Base-by-base conservation (phyloP, 2,329 filamentous ascomycete genomes). In the Lasiodiplodia sp. region DNA sequence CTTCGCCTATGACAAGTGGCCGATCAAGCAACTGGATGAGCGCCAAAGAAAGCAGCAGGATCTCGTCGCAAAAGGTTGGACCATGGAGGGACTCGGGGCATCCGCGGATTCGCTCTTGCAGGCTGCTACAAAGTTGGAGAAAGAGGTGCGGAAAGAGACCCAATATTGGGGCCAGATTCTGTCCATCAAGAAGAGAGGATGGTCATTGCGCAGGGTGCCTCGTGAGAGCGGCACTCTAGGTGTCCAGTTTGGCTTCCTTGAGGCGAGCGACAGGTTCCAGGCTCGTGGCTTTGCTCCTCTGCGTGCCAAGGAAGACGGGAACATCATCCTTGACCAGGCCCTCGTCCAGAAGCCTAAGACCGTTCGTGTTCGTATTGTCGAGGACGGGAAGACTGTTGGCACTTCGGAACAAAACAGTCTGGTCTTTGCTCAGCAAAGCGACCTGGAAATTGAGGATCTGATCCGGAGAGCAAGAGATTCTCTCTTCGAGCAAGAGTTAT, bases 131-230 rank as follows among this genome's bases (percentile, higher is more conserved):
- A 87, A 92, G 51, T 81, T 99, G 14, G 88, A 93, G 73, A 87
- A 87, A 12, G 94, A 97, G 78, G 91, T 96, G 40, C 86, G 87
- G 11, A 88, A 89, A 37, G 96, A 99, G 82, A 90, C 90, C 2
- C 90, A 87, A 73, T 99, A 97, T 79, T 99, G 96, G 96, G 87
- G 91, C 67, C 91, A 97, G 73, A 87, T 98, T 2, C 83, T 97
- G 57, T 88, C 89, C 11, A 89, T 98, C 55, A 93, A 91, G 72
- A 88, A 93, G 72, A 90, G 90, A 67, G 94, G 94, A 4, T 99
- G 96, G 95, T 90, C 92, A 23, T 83, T 98, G 21, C 95, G 91
- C 72, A 87, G 91, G 60, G 83, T 96, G 51, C 93, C 93, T 0
- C 84, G 89, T 7, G 90, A 95, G 72, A 85, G 86, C 62, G 88